Percentiles rank a stretch among this genome's conserved stretches.
These are phyloP conservation scores for Echinochloa phyllopogon DNA, from an alignment of 176 grass and related monocot genomes.

Conservation along the genomic window DNA sequence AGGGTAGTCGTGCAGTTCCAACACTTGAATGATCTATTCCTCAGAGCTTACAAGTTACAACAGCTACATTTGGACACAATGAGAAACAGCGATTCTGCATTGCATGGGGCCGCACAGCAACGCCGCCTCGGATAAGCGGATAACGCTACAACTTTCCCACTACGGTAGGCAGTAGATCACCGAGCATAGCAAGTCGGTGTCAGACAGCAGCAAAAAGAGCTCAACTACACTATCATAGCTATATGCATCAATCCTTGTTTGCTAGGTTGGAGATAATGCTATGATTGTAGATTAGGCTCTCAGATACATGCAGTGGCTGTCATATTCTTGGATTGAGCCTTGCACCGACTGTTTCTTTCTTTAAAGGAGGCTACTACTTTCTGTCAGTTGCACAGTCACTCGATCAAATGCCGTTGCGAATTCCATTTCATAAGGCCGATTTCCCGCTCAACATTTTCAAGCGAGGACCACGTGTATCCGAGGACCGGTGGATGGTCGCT, in stretches of 20 bases:
- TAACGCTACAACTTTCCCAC: neutral
- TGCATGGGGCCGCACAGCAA: neutral
- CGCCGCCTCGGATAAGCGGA: neutral
- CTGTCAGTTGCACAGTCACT: neutral
- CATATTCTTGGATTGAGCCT: neutral
- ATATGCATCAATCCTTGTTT: neutral
- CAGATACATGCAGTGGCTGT: neutral
- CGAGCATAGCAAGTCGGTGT: neutral
- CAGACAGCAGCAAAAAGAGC: neutral
- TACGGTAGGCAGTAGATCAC: neutral
- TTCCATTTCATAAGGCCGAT: neutral
- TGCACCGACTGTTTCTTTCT: neutral
- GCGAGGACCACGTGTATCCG: no score
- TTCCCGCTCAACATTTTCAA: neutral
- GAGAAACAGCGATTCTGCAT: no score
- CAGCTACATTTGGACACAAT: no score
- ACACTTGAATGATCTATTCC: no score
- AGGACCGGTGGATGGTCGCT: no score
- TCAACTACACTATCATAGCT: neutral
- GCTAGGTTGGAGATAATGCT: neutral
- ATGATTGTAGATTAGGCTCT: neutral
- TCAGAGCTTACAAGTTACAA: no score
- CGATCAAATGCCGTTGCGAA: neutral
- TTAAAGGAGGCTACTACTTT: neutral
- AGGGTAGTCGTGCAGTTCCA: no score